Evolutionary conservation across 2,329 filamentous ascomycete genomes (phyloP), one percentile per base, ranked within the genome.

Genomic region (Monilinia fructigena): DNA sequence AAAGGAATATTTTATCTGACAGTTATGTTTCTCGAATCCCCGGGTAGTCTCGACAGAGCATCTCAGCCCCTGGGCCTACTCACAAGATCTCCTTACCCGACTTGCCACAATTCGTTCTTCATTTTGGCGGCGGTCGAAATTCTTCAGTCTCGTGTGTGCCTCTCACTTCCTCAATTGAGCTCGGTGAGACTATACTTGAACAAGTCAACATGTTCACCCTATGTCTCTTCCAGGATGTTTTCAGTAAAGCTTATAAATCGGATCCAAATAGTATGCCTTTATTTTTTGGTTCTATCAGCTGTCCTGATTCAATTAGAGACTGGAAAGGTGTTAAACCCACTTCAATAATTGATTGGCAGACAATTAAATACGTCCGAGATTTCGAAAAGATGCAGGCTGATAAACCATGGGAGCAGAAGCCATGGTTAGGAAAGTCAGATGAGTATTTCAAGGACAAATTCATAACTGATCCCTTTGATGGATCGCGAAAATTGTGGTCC

Each of bases 181-280:
- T 86, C 0, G 76, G 78, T 0, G n/a, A 55, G 0, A 73, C 78
- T 0, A 74, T 81, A 1, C 70, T 92, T 0, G 77, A 83, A 0
- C 76, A 80, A 1, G 75, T 98, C n/a, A 87, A 86, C 0, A 77
- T 76, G 0, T 96, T 95, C 75, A 97, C 91, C 0, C 79, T 96
- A 52, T 82, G 84, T 5, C 77, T 96, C 0, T 97, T 96, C 76
- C 80, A 85, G 20, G 92, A 98, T 71, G 81, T 97, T 0, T 98
- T 97, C 79, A 94, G 93, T 77, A 99, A 99, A 76, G 82, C 83
- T 3, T 99, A 92, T 73, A 86, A 90, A 59, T 80, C 85, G 0
- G 81, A 86, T 20, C 72, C 81, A 0, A 77, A 82, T 0, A 86
- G 88, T 38, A 84, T 97, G 75, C 89, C 93, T 0, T 0, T 99